Base-by-base conservation (phyloP, 78 protist genomes). In the Tieghemostelium lacteum region DNA sequence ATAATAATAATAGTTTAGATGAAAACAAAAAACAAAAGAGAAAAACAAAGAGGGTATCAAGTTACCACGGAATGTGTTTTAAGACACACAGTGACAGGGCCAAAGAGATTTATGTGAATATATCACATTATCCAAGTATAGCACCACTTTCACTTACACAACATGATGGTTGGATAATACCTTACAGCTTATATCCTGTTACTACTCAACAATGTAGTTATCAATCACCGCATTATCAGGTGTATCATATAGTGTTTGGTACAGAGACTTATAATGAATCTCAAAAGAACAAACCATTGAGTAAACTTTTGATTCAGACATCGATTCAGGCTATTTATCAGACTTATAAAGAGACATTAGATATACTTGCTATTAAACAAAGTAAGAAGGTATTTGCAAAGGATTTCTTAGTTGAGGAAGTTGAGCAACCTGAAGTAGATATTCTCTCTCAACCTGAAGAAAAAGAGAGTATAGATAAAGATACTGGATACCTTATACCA, bases 81-180 rank as follows among this genome's bases (percentile, higher is more conserved):
- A 77, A 77, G 36, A 77, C 87, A 33, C 62, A 50, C 17, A 64
- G 75, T 34, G 37, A 77, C 50, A 45, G 26, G 34, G 49, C 22
- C 34, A 64, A 64, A 33, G 34, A 40, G 24, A 74, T 77, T 14
- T 64, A 50, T 77, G 87, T 77, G 16, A 42, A n/a, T 28, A 36
- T 66, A 24, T 77, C 87, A 24, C 87, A 77, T 64, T 77, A 77
- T 52, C 71, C 70, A 20, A 40, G 75, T 0, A 64, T 77, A 6
- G 87, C 42, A 31, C 34, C 73, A 31, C 71, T 63, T 24, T 64
- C 75, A 3, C n/a, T 49, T 31, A 22, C 74, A 8, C 50, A 40
- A 8, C 66, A 34, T 33, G 34, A 49, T 7, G 87, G 87, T 20
- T 77, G 87, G 87, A 77, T 77, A 22, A 77, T 77, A 49, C 87